phyloP scores from a whole-genome alignment of 2,329 filamentous ascomycete species.

The Scedosporium minutisporum region DNA sequence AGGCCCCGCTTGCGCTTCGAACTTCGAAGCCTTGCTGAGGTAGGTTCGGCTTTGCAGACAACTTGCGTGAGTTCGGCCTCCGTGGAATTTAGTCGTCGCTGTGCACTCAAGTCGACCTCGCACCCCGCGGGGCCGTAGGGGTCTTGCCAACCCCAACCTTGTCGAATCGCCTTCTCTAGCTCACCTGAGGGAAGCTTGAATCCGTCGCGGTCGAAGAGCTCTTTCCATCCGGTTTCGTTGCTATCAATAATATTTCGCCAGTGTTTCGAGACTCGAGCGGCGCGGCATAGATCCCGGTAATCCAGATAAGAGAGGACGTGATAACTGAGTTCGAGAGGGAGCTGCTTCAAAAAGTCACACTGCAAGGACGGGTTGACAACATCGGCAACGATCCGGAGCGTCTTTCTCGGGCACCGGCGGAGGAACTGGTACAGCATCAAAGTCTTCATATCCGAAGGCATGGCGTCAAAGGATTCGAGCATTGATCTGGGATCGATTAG shows the following conservation, averaged over 20 bases:
- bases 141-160: constrained; percentile 98
- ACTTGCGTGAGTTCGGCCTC: constrained; percentile 40
- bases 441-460: constrained; percentile 85
- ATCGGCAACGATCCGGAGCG: constrained; percentile 78
- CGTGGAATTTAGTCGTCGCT: constrained; percentile 40
- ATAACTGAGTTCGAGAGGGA: constrained; percentile 79
- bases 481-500: constrained; percentile 77
- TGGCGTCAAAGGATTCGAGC: constrained; percentile 80
- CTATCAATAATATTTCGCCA: constrained; percentile 88
- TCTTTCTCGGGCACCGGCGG: constrained; percentile 76
- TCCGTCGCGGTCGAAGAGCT: constrained; percentile 75
- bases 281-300: constrained; percentile 74
- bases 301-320: constrained; percentile 84
- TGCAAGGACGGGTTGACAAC: constrained; percentile 90
- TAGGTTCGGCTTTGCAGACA: constrained; percentile 28
- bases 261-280: constrained; percentile 85
- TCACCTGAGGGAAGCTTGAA: constrained; percentile 73
- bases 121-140: constrained; percentile 64
- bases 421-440: constrained; percentile 97
- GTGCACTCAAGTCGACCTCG: constrained; percentile 68
- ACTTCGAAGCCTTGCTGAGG: constrained; percentile 31
- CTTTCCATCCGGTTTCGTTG: constrained; percentile 94
- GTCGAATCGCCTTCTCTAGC: constrained; percentile 71
- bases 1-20: constrained; percentile 49
- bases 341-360: constrained; percentile 77